Base-by-base conservation (phyloP, 2,329 filamentous ascomycete genomes). In the Dichotomopilus funicola region DNA sequence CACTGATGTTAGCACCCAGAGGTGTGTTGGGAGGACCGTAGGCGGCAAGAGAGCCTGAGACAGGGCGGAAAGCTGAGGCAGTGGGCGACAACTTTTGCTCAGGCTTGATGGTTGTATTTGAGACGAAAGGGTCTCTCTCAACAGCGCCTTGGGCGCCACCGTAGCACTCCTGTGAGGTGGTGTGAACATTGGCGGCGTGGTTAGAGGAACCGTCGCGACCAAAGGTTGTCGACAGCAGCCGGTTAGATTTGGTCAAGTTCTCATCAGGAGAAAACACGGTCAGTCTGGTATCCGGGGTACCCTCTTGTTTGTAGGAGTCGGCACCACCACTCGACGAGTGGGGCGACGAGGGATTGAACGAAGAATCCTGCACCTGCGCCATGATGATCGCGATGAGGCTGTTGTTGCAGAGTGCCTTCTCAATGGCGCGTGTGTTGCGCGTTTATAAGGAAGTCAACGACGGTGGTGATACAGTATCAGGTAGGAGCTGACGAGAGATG, bases 211-310 rank as follows among this genome's bases (percentile, higher is more conserved):
- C 55, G 33, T 49, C 64, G 10, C 66, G 57, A 42, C 61, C 65
- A 41, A 73, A 62, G 7, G 67, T 63, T 34, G 71, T 70, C 12
- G 19, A 27, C 19, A 71, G 60, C 13, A 68, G 61, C 56, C 71
- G 72, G 12, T 69, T 68, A 19, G 76, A 75, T 61, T 75, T 77
- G 40, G 71, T 69, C 11, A 76, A 75, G 51, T 69, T 69, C 42
- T 82, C 80, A 12, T 82, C 79, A 0, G 84, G 83, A 4, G 84
- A 87, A 65, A 87, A 86, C 5, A 78, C 72, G 5, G 83, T 85
- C 43, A 85, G 61, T 49, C 78, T 79, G 6, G 84, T 86, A 56
- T 86, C 82, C 0, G 85, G 85, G 5, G 86, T 88, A 12, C 78
- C 79, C 62, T 70, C 67, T 46, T 69, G 63, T 35, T 81, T 78